Evolutionary conservation across 1,284 basidiomycete species (phyloP).

Genomic region (Cryptococcus deneoformans): DNA sequence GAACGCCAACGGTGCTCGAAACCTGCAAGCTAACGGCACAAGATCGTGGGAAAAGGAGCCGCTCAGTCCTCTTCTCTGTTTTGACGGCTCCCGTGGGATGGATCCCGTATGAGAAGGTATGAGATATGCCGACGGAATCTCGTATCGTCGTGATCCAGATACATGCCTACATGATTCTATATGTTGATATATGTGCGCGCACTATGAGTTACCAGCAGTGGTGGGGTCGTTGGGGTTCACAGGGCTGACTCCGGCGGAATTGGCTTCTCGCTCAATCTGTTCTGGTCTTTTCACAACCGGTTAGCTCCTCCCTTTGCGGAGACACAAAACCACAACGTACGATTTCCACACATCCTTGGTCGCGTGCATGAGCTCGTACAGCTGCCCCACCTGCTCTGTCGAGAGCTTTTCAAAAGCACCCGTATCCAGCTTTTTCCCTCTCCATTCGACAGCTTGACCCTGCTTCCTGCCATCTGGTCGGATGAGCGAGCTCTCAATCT

Average conservation of each 20-base stretch:
- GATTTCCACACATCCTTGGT: conserved; percentile 79
- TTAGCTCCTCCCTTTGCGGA: not conserved
- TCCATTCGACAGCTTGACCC: conserved; percentile 52
- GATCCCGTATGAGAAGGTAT: no score
- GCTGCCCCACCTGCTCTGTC: conserved; percentile 77
- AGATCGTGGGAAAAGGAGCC: no score
- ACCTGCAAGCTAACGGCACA: no score
- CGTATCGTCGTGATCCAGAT: not conserved
- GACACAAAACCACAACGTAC: conserved; percentile 27
- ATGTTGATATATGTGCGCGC: not conserved
- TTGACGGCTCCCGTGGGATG: no score
- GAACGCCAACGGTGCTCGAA: no score
- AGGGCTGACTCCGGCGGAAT: conserved; percentile 6
- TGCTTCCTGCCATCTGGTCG: conserved; percentile 34
- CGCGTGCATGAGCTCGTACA: conserved; percentile 89
- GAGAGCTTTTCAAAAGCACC: conserved; percentile 85
- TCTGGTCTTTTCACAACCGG: conserved; percentile 10
- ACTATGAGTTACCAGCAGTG: not conserved
- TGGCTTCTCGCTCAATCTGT: conserved; percentile 16
- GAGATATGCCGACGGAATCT: no score
- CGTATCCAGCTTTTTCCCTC: conserved; percentile 68
- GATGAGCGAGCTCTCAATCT: conserved; percentile 51
- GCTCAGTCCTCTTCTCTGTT: no score
- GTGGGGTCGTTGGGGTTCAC: not conserved
- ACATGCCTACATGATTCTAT: not conserved